Evolutionary conservation across 1,284 basidiomycete genomes (phyloP).

Genomic region (Cutaneotrichosporon mucoides): DNA sequence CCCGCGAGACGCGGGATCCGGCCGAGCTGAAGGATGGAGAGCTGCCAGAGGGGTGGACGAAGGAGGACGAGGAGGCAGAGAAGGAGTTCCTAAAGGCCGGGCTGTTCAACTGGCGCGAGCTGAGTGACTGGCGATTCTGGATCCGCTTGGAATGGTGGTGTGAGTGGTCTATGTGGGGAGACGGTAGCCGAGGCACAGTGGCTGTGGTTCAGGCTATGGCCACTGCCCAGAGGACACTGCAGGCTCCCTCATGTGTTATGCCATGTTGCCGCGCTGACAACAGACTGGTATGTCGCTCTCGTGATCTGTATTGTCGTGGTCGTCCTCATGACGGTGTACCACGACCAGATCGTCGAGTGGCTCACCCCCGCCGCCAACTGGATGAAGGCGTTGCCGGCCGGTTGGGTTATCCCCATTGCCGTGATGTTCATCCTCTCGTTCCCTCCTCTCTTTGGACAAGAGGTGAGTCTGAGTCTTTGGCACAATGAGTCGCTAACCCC

Average conservation of each 20-base stretch:
- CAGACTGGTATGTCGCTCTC: slow-evolving; percentile 55
- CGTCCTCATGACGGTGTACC: slow-evolving; percentile 62
- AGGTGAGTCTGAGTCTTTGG: slow-evolving; percentile 20
- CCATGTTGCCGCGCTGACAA: slow-evolving; percentile 9
- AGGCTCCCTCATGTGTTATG: no score
- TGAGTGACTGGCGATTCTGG: slow-evolving; percentile 54
- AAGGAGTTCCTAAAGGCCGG: slow-evolving; percentile 45
- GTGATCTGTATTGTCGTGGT: slow-evolving; percentile 52
- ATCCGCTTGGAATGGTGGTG: slow-evolving; percentile 55
- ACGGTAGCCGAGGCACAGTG: no score
- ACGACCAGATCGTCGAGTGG: slow-evolving; percentile 62
- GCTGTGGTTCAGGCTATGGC: no score
- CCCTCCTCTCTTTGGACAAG: slow-evolving; percentile 47
- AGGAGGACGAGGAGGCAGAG: slow-evolving; percentile 45
- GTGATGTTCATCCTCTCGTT: slow-evolving; percentile 52
- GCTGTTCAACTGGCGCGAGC: slow-evolving; percentile 53
- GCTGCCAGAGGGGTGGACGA: slow-evolving; percentile 36
- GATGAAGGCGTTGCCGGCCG: slow-evolving; percentile 58
- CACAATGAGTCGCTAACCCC: slow-evolving; percentile 4
- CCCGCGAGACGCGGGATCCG: background rate
- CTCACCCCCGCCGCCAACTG: slow-evolving; percentile 62
- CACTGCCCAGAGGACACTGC: no score
- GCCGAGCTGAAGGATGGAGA: slow-evolving; percentile 9
- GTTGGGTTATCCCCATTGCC: slow-evolving; percentile 79
- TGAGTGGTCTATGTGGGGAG: slow-evolving; percentile 42